Conservation (phyloP, 2,329 filamentous ascomycete species). For the Sporothrix brasiliensis region DNA sequence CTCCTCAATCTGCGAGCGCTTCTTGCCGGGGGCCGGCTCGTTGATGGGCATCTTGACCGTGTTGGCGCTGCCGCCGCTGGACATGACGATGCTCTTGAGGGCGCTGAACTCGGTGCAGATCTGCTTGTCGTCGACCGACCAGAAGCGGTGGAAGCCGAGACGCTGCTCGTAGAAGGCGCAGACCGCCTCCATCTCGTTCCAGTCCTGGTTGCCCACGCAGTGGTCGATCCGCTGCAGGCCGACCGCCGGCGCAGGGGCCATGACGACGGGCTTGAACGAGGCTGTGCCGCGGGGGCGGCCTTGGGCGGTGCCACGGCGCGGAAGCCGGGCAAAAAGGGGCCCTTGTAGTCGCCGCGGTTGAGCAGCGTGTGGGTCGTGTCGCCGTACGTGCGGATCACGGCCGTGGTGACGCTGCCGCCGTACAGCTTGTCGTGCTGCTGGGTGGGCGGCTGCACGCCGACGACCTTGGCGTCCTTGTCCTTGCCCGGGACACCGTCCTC, state of each 20-base stretch:
- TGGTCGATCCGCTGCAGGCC: slow-evolving; percentile 81
- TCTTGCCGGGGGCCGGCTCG: slow-evolving; percentile 87
- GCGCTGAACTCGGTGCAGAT: slow-evolving; percentile 93
- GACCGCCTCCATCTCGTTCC: slow-evolving; percentile 77
- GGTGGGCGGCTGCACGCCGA: slow-evolving; percentile 63
- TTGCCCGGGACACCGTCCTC: slow-evolving; percentile 52
- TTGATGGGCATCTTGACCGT: slow-evolving; percentile 98
- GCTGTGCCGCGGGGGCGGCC: slow-evolving; percentile 27
- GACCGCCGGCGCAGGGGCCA: slow-evolving; percentile 64
- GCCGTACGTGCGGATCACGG: slow-evolving; percentile 87
- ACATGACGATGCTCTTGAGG: slow-evolving; percentile 87
- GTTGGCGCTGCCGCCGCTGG: slow-evolving; percentile 76
- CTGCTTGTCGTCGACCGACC: slow-evolving; percentile 91
- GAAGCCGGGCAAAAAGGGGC: slow-evolving; percentile 83
- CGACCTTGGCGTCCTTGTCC: slow-evolving; percentile 17
- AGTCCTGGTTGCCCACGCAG: slow-evolving; percentile 96
- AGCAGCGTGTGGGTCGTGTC: slow-evolving; percentile 94
- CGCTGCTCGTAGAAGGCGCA: slow-evolving; percentile 80
- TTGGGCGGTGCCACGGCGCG: slow-evolving; percentile 52
- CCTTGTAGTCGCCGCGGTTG: slow-evolving; percentile 69
- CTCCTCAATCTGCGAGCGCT: slow-evolving; percentile 92
- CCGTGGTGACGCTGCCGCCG: slow-evolving; percentile 72
- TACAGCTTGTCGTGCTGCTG: slow-evolving; percentile 58
- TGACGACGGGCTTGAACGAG: slow-evolving; percentile 41
- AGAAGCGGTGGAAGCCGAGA: slow-evolving; percentile 94